Evolutionary conservation across 1,139 yeast species (phyloP).

Genomic region (Debaryomyces robertsiae): DNA sequence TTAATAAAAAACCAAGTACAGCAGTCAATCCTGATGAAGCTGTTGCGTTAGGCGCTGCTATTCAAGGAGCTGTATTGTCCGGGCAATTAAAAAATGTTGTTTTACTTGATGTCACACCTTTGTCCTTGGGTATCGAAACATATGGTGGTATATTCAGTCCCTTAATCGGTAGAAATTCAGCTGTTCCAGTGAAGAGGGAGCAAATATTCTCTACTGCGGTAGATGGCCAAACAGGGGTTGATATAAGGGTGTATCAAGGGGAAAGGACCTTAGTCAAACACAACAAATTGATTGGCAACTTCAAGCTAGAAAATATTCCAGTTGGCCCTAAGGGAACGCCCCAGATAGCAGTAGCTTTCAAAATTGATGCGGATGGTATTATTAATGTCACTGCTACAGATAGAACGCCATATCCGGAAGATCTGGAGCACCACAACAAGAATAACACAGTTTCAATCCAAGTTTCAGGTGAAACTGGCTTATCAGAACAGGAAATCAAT

Average conservation of each 20-base stretch:
- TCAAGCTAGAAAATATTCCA: conserved; percentile 67
- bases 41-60: conserved; percentile 83
- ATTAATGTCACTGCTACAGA: conserved; percentile 67
- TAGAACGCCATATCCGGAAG: conserved; percentile 18
- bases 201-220: conserved; percentile 80
- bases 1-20: conserved; percentile 60
- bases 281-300: conserved; percentile 72
- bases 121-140: conserved; percentile 79
- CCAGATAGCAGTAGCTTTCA: conserved; percentile 71
- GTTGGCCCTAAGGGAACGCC: conserved; percentile 77
- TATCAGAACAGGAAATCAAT: conserved; percentile 64
- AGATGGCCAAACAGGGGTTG: conserved; percentile 84
- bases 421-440: conserved; percentile 30
- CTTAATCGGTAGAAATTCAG: conserved; percentile 72
- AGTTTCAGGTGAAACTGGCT: conserved; percentile 69
- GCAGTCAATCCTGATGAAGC: conserved; percentile 83
- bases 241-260: conserved; percentile 76
- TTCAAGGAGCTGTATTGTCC: conserved; percentile 76
- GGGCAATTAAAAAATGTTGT: conserved; percentile 75
- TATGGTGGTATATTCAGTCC: conserved; percentile 82
- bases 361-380: conserved; percentile 82
- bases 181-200: conserved; percentile 71
- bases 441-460: conserved; percentile 58
- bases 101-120: conserved; percentile 74
- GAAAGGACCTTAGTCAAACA: conserved; percentile 74